Percentiles rank a stretch among this genome's conserved stretches.
Evolutionary conservation across 306 rosid genomes (phyloP).

Genomic region (Inga laurina): DNA sequence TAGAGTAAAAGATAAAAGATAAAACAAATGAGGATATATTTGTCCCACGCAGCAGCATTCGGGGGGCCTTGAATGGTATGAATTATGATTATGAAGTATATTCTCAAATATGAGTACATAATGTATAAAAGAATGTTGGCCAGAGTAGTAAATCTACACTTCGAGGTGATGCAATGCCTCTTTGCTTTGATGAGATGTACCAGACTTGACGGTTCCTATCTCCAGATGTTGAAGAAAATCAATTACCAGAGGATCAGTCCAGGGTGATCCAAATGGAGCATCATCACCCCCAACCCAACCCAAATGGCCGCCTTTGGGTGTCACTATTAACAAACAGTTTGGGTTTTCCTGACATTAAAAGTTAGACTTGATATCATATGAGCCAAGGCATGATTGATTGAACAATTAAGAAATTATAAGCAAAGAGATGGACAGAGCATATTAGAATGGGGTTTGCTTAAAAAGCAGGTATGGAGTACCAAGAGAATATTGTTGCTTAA

Average conservation of each 20-base stretch:
- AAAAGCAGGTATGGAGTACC: not conserved
- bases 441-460: not conserved
- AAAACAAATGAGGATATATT: not conserved
- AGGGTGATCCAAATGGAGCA: constrained; percentile 85
- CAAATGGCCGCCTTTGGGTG: constrained; percentile 91
- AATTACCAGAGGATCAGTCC: constrained; percentile 83
- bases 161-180: constrained; percentile 45
- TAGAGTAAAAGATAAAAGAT: no score
- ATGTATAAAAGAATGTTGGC: not conserved
- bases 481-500: not conserved
- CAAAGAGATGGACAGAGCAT: not conserved
- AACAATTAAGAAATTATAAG: not conserved
- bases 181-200: constrained; percentile 1
- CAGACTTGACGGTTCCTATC: constrained; percentile 36
- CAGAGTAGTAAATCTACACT: constrained; percentile 37
- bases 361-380: not conserved
- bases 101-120: no score
- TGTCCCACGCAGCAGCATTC: not conserved
- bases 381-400: not conserved
- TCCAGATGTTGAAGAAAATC: constrained; percentile 81
- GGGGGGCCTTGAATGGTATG: not conserved
- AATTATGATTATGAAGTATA: not conserved
- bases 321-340: constrained; percentile 84
- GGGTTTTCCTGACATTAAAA: constrained; percentile 71
- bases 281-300: constrained; percentile 94